Percentiles rank a stretch among this genome's conserved stretches.
Evolutionary conservation across 768 basidiomycete species (phyloP).

Genomic region (Panaeolus papilionaceus): DNA sequence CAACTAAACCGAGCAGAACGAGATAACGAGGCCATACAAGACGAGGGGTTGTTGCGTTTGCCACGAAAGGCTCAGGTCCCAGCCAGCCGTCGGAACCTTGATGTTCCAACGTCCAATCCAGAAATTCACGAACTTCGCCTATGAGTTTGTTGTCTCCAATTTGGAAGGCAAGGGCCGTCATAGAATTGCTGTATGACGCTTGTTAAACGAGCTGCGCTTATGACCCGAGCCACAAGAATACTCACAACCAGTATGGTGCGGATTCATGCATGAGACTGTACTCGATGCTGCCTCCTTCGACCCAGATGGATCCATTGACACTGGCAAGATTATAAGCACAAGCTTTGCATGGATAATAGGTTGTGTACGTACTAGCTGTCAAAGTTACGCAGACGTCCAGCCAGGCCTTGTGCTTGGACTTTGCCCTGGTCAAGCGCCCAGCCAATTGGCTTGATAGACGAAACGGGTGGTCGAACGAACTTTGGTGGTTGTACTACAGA

Average conservation of each 20-base stretch:
- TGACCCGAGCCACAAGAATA: constrained; percentile 5
- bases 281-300: constrained; percentile 46
- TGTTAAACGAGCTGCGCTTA: no score
- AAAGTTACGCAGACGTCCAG: constrained; percentile 46
- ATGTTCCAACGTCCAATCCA: constrained; percentile 46
- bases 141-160: constrained; percentile 42
- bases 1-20: constrained; percentile 44
- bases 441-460: constrained; percentile 40
- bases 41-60: constrained; percentile 43
- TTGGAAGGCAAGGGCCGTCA: constrained; percentile 49
- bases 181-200: constrained; percentile 37
- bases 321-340: constrained; percentile 23
- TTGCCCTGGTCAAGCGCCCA: constrained; percentile 47
- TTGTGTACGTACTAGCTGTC: constrained; percentile 41
- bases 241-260: constrained; percentile 52
- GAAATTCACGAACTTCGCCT: constrained; percentile 43
- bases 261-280: constrained; percentile 52
- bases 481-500: neutral
- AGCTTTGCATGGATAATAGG: neutral
- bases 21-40: constrained; percentile 50
- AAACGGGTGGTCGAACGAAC: neutral
- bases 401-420: constrained; percentile 47
- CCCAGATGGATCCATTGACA: constrained; percentile 51
- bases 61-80: constrained; percentile 44
- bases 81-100: constrained; percentile 48